Evolutionary conservation across 768 basidiomycete genomes (phyloP).

Genomic region (Lentinula detonsa): DNA sequence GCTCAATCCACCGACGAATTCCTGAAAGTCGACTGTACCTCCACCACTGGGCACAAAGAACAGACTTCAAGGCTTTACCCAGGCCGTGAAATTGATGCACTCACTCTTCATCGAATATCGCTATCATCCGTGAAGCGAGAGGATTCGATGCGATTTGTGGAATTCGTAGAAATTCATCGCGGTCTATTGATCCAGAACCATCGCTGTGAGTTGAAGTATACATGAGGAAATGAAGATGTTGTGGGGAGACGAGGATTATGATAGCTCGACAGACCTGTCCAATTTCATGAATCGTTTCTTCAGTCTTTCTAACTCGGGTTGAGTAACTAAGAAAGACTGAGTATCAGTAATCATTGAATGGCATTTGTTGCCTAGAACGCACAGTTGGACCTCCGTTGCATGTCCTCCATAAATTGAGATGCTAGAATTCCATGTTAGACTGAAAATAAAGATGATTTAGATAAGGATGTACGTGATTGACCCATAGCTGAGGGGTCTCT

Average conservation of each 20-base stretch:
- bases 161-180: slow-evolving; percentile 98
- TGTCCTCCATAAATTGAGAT: slow-evolving; percentile 96
- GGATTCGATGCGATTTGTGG: slow-evolving; percentile 99
- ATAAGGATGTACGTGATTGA: slow-evolving; percentile 65
- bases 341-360: slow-evolving; percentile 10
- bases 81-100: slow-evolving; percentile 24
- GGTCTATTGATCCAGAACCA: slow-evolving; percentile 96
- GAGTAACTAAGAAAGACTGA: slow-evolving; percentile 63
- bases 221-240: background rate
- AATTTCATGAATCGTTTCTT: slow-evolving; percentile 99
- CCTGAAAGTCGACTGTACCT: slow-evolving; percentile 98
- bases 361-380: slow-evolving; percentile 25
- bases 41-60: slow-evolving; percentile 65
- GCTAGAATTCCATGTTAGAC: slow-evolving; percentile 30
- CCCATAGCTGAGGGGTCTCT: slow-evolving; percentile 43
- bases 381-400: slow-evolving; percentile 98
- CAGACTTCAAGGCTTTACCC: too few relatives aligned
- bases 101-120: slow-evolving; percentile 99
- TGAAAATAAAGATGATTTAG: background rate
- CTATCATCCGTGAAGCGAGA: slow-evolving; percentile 94
- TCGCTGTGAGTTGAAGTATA: slow-evolving; percentile 45
- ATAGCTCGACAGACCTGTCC: slow-evolving; percentile 57
- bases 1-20: slow-evolving; percentile 96
- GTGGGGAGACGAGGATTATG: background rate
- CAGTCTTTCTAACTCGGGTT: slow-evolving; percentile 86